Conservation (phyloP, 371 early-diverging fungal species). For the Apophysomyces elegans region DNA sequence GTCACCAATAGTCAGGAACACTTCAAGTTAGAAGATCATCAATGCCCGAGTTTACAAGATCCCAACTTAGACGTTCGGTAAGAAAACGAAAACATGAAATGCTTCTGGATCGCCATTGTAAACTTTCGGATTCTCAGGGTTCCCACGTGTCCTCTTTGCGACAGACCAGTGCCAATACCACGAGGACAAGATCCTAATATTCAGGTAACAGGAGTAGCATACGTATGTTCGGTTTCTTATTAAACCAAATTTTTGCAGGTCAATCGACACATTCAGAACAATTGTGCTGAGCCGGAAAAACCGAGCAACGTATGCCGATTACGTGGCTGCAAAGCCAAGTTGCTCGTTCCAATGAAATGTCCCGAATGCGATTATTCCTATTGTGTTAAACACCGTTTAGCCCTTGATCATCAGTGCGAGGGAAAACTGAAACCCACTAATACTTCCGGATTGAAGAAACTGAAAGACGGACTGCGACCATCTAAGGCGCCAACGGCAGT, state of each 20-base stretch:
- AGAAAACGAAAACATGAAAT: neutral
- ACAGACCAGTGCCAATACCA: constrained; percentile 65
- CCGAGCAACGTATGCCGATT: constrained; percentile 60
- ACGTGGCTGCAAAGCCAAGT: constrained; percentile 58
- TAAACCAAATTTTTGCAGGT: constrained; percentile 28
- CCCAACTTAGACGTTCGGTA: constrained; percentile 55
- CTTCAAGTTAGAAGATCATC: constrained; percentile 60
- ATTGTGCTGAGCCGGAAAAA: constrained; percentile 54
- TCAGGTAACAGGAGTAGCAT: constrained; percentile 31
- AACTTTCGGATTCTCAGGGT: constrained; percentile 34
- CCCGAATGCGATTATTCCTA: constrained; percentile 59
- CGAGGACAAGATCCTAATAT: constrained; percentile 68
- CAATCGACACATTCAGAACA: constrained; percentile 66
- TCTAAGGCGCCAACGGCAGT: constrained; percentile 4
- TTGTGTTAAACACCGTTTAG: constrained; percentile 70
- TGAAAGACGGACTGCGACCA: constrained; percentile 6
- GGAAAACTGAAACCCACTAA: constrained; percentile 24
- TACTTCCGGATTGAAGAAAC: constrained; percentile 4
- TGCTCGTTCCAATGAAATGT: constrained; percentile 63
- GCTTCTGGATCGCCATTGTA: neutral
- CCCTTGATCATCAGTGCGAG: constrained; percentile 60
- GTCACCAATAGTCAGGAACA: constrained; percentile 57
- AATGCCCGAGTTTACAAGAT: constrained; percentile 51
- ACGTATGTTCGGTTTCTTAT: neutral
- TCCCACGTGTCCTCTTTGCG: constrained; percentile 68